Percentiles rank a stretch among this genome's conserved stretches.
These are phyloP conservation scores for Chamaenerion angustifolium DNA, from an alignment of 345 rosid species.

Conservation along the genomic window DNA sequence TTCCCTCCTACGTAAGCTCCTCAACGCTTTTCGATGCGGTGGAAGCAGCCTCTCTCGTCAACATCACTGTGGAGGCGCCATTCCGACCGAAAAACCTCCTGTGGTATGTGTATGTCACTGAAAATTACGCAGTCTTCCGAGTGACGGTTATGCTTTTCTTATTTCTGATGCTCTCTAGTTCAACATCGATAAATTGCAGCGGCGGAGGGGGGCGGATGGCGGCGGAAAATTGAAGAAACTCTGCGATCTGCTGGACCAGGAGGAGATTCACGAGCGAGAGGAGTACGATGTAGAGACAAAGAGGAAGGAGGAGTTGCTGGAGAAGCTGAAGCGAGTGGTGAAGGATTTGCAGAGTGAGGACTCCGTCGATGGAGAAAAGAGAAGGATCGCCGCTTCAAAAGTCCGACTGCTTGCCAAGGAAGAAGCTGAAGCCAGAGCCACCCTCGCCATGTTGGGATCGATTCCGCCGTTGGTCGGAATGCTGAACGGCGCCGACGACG, in stretches of 20 bases:
- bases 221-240: constrained; percentile 61
- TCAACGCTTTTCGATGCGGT: constrained; percentile 29
- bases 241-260: constrained; percentile 58
- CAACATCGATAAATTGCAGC: neutral
- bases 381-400: constrained; percentile 39
- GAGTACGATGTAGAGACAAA: constrained; percentile 54
- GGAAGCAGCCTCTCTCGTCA: no score
- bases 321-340: constrained; percentile 56
- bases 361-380: constrained; percentile 7
- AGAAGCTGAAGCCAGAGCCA: constrained; percentile 51
- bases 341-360: constrained; percentile 32
- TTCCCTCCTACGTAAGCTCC: constrained; percentile 51
- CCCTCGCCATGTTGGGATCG: constrained; percentile 76
- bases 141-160: no score
- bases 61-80: no score
- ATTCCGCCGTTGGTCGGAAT: constrained; percentile 86
- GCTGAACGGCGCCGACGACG: constrained; percentile 39
- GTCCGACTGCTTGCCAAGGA: constrained; percentile 70
- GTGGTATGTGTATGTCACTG: no score
- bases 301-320: constrained; percentile 61
- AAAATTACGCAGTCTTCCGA: neutral
- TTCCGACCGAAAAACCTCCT: no score
- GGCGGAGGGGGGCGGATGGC: neutral
- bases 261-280: constrained; percentile 26
- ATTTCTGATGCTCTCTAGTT: no score